A percentile compares a stretch with the other conserved stretches of the same genome.
Evolutionary conservation across 345 rosid genomes (phyloP).

Genomic region (Adansonia digitata): DNA sequence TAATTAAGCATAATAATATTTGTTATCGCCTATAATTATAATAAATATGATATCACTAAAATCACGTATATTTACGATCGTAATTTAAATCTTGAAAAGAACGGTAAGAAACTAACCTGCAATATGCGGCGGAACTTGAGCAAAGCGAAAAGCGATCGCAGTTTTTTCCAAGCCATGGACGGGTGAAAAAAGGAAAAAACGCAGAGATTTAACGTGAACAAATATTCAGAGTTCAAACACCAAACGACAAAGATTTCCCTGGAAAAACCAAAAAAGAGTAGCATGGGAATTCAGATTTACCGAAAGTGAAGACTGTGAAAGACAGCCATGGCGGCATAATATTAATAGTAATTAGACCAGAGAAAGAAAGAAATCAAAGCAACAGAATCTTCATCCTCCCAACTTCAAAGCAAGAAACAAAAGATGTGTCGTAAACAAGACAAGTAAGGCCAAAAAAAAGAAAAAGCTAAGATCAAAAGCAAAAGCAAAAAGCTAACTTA

Average conservation of each 20-base stretch:
- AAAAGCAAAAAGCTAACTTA: conserved; percentile 10
- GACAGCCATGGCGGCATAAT: background rate
- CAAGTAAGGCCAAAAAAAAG: background rate
- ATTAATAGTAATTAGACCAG: background rate
- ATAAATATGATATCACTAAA: too few species aligned
- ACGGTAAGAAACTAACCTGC: background rate
- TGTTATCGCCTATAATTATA: too few species aligned
- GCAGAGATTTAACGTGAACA: background rate
- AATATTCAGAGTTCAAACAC: background rate
- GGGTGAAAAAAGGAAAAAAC: background rate
- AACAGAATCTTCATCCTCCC: background rate
- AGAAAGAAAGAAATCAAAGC: background rate
- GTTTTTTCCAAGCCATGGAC: background rate
- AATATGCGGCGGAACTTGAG: background rate
- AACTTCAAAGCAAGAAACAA: background rate
- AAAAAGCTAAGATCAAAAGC: too few species aligned
- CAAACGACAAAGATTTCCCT: background rate
- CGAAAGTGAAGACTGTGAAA: background rate
- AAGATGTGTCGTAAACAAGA: background rate
- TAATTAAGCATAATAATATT: too few species aligned
- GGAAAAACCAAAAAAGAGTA: background rate
- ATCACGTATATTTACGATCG: too few species aligned
- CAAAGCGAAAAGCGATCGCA: background rate
- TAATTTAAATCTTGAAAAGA: too few species aligned
- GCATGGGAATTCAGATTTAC: background rate